These are phyloP conservation scores for Tricholoma saponaceum DNA, from an alignment of 768 basidiomycete species.

Conservation along the genomic window DNA sequence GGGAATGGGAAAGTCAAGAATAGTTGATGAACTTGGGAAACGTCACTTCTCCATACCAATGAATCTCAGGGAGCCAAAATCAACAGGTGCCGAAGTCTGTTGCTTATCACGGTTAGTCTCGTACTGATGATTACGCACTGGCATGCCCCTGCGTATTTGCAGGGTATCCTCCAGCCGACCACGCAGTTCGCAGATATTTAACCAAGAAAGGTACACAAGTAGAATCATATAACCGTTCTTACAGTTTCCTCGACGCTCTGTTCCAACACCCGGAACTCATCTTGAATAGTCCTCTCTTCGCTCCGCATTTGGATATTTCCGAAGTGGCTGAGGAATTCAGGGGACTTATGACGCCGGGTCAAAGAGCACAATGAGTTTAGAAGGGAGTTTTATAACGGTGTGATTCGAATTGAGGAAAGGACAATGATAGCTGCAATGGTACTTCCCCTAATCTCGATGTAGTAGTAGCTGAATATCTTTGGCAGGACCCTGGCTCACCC, in stretches of 20 bases:
- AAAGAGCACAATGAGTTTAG: too few species aligned
- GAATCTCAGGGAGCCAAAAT: slow-evolving; percentile 7
- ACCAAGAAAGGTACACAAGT: neutral
- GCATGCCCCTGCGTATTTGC: neutral
- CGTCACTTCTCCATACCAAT: slow-evolving; percentile 11
- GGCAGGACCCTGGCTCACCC: neutral
- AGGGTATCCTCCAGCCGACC: neutral
- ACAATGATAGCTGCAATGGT: neutral
- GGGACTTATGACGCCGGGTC: too few species aligned
- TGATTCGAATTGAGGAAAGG: neutral
- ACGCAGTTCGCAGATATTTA: neutral
- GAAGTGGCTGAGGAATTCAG: neutral
- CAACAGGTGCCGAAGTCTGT: slow-evolving; percentile 2
- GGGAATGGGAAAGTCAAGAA: slow-evolving; percentile 9
- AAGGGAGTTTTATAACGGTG: too few species aligned
- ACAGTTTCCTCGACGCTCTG: neutral
- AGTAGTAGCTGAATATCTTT: neutral
- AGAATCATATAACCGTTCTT: neutral
- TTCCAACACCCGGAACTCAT: neutral
- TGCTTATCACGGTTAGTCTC: neutral
- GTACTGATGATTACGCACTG: neutral
- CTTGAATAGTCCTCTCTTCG: neutral
- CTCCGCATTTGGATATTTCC: neutral
- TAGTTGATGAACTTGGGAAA: neutral
- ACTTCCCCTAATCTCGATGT: neutral